phyloP scores from a whole-genome alignment of 495 filamentous ascomycete genomes.

The Stereocaulon alpinum region DNA sequence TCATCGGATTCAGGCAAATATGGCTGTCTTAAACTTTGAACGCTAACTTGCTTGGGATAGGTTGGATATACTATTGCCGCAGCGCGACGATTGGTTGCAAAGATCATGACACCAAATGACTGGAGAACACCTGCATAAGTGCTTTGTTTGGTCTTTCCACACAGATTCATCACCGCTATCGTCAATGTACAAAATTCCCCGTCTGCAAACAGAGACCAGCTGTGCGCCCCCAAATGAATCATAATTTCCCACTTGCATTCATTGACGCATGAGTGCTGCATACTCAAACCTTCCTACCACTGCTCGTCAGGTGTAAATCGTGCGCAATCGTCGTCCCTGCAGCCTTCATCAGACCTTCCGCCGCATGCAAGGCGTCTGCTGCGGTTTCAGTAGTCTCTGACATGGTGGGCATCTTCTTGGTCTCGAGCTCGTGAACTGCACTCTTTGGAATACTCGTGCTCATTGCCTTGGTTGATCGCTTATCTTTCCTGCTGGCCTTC shows the following conservation, averaged over 20 bases:
- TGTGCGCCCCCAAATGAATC: background rate
- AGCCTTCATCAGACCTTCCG: conserved; percentile 16
- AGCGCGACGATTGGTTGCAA: too few relatives aligned
- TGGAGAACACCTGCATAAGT: too few relatives aligned
- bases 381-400: conserved; percentile 12
- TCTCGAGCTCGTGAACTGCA: conserved; percentile 10
- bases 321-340: conserved; percentile 14
- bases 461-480: conserved; percentile 6
- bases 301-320: conserved; percentile 8
- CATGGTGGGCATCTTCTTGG: conserved; percentile 13
- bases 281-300: background rate
- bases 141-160: too few relatives aligned
- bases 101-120: too few relatives aligned
- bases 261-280: background rate
- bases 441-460: conserved; percentile 10
- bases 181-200: background rate
- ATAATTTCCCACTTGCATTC: background rate
- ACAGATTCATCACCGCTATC: background rate
- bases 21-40: background rate
- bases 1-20: background rate
- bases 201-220: background rate
- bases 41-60: too few relatives aligned
- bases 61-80: too few relatives aligned
- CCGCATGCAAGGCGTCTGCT: conserved; percentile 10
- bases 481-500: conserved; percentile 17